phyloP scores from a whole-genome alignment of 2,329 filamentous ascomycete genomes.

The Trichoderma sp. region DNA sequence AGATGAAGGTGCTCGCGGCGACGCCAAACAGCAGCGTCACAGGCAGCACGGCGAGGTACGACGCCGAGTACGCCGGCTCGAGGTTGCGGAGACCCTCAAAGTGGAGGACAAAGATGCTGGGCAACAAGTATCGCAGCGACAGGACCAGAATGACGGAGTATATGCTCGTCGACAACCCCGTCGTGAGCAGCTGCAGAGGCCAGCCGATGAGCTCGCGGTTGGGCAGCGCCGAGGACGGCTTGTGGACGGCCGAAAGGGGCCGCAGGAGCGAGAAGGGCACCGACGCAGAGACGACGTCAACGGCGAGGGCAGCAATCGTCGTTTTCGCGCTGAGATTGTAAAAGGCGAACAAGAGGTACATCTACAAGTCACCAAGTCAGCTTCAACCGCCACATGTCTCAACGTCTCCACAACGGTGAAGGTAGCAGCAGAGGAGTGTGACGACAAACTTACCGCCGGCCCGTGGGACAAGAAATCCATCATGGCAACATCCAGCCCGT shows the following conservation, averaged over 20 bases:
- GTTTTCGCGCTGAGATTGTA: slow-evolving; percentile 69
- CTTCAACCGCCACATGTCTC: neutral
- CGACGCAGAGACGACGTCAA: slow-evolving; percentile 70
- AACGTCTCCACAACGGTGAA: neutral
- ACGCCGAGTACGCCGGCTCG: slow-evolving; percentile 65
- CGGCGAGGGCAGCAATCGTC: slow-evolving; percentile 61
- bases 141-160: slow-evolving; percentile 74
- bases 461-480: slow-evolving; percentile 72
- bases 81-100: slow-evolving; percentile 74
- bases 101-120: slow-evolving; percentile 70
- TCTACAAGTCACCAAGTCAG: slow-evolving; percentile 45
- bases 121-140: slow-evolving; percentile 70
- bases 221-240: slow-evolving; percentile 53
- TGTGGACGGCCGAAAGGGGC: slow-evolving; percentile 65
- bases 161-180: slow-evolving; percentile 68
- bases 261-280: slow-evolving; percentile 77
- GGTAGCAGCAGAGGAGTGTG: neutral
- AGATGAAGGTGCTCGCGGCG: slow-evolving; percentile 76
- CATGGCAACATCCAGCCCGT: slow-evolving; percentile 69
- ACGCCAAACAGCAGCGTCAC: slow-evolving; percentile 62
- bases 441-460: slow-evolving; percentile 57
- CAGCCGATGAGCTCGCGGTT: slow-evolving; percentile 69
- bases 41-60: slow-evolving; percentile 63
- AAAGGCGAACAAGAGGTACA: slow-evolving; percentile 76
- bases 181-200: slow-evolving; percentile 64